Conservation (phyloP, 306 rosid species). For the Betula pendula region DNA sequence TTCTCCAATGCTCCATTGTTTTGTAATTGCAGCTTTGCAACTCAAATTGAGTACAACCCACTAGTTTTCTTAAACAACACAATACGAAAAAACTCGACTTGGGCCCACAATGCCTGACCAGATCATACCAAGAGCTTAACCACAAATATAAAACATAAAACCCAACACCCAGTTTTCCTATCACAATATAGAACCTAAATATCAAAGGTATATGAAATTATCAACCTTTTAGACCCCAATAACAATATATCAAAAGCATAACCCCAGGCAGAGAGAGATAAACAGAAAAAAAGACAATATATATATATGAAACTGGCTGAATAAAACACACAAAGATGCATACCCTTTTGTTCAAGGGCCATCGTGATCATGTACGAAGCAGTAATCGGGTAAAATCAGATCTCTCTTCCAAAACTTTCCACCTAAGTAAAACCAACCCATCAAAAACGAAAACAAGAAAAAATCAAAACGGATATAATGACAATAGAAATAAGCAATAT, state of each 20-base stretch:
- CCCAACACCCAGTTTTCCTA: background rate
- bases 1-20: background rate
- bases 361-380: slow-evolving; percentile 8
- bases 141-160: background rate
- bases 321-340: background rate
- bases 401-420: slow-evolving; percentile 13
- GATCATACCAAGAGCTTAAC: background rate
- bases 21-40: background rate
- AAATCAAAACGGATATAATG: background rate
- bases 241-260: background rate
- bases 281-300: background rate
- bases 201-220: background rate
- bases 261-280: background rate
- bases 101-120: background rate
- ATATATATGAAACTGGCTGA: background rate
- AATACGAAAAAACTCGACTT: slow-evolving; percentile 1
- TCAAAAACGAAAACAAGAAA: background rate
- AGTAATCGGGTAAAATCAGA: background rate
- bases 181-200: background rate
- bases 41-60: background rate
- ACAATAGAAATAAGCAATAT: background rate
- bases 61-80: background rate
- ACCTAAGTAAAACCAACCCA: slow-evolving; percentile 10
- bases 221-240: slow-evolving; percentile 7
- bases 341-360: slow-evolving; percentile 19